Evolutionary conservation across 768 basidiomycete species (phyloP), one percentile per base, ranked within the genome.

Genomic region (Daedaleopsis nitida): DNA sequence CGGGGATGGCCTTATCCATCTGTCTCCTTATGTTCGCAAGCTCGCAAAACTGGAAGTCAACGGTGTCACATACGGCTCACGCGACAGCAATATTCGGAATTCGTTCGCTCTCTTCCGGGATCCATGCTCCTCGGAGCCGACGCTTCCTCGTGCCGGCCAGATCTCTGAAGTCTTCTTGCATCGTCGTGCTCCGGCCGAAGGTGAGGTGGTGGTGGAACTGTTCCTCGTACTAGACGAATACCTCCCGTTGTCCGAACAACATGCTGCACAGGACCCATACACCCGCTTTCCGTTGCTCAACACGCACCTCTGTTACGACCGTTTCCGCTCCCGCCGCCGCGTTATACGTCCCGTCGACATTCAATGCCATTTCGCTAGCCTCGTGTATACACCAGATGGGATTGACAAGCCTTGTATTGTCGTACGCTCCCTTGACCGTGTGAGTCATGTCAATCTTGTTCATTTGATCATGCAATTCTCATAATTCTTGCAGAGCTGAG

Each of bases 351-450:
- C 21, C 1, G 12, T 42, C 12, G 47, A 50, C 17, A n/a, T 61
- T 14, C 37, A 50, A 10, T 42, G 54, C 23, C 60, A 61, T 47
- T 61, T 55, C 34, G 60, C 60, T 4, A 54, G 54, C 5, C 56
- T 39, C 37, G 51, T 49, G 7, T 61, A 55, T 17, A 50, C 23
- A 1, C 60, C 60, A 0, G 19, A 39, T 5, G 54, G 34, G 13
- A 61, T 61, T 5, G 21, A 16, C 3, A 9, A 27, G 3, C 47
- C 47, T 17, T 61, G 60, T 44, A 42, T 61, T 14, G 37, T 61
- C 2, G 60, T 50, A 1, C 12, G 37, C 4, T 50, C 35, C 17
- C 21, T 61, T 16, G 47, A 61, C 39, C 49, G 54, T 65, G 68
- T 64, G 52, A 14, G 44, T 45, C 17, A 32, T 7, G 7, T 32